Base-by-base conservation (phyloP, 2,329 filamentous ascomycete species). In the Sclerotinia sclerotiorum region DNA sequence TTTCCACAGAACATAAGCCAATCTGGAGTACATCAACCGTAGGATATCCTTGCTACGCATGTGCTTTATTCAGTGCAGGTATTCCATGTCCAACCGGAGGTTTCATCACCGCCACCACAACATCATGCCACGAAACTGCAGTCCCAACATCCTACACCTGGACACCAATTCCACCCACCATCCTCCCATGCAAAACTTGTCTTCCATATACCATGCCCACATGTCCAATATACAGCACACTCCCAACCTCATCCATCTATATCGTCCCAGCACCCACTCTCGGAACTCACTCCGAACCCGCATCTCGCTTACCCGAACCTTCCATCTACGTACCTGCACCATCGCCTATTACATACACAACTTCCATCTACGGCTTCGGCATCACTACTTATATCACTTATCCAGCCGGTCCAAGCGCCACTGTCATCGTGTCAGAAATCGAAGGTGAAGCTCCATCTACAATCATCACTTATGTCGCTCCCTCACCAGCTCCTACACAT, bases 21-120 rank as follows among this genome's bases (percentile, higher is more conserved):
- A 71, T 71, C 49, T 71, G 69, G 65, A 70, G 61, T 10, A 67
- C 70, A 29, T 64, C 63, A 13, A 67, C 54, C 7, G 15, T 65
- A 13, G 70, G 70, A 49, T 71, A 71, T 58, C 68, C 70, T 19
- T 71, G 70, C 44, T 71, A 71, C 48, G 68, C 65, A 10, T 71
- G 70, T 39, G 70, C 65, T 8, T 46, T 71, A 17, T 71, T 68
- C 3, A 68, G 54, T 15, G 69, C 61, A 5, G 68, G 68, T 55
- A n/a, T 68, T 10, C 55, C 68, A n/a, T 65, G 64, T 8, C 57
- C 52, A 39, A 60, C 27, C 5, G 54, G 55, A 52, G 54, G 46
- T 10, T 70, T 71, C 44, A 68, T 71, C 35, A 71, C 70, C 6
- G 70, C 69, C n/a, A 65, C 70, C 3, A 61, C 62, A 42, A 71